phyloP scores from a whole-genome alignment of 352 stramenopile genomes.

The Phytophthora litchii region DNA sequence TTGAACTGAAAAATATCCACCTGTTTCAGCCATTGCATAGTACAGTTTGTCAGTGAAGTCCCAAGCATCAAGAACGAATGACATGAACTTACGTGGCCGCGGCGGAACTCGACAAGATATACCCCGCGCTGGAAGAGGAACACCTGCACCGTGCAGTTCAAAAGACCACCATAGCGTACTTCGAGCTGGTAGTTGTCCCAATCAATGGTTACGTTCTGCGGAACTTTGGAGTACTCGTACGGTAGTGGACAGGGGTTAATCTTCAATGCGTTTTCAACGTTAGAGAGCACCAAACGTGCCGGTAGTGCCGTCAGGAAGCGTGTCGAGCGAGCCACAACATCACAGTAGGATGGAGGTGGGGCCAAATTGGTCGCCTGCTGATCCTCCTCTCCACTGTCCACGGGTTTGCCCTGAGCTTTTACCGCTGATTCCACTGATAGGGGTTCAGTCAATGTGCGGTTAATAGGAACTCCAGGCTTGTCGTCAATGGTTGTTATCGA shows the following conservation, averaged over 20 bases:
- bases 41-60: conserved; percentile 13
- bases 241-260: conserved; percentile 50
- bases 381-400: conserved; percentile 7
- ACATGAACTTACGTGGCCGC: conserved; percentile 60
- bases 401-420: conserved; percentile 1
- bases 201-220: conserved; percentile 64
- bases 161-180: conserved; percentile 59
- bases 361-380: conserved; percentile 7
- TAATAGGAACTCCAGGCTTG: conserved; percentile 18
- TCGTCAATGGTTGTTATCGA: conserved; percentile 12
- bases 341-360: conserved; percentile 56
- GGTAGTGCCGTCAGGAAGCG: conserved; percentile 74
- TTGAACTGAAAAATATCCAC: conserved; percentile 90
- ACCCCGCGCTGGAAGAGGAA: conserved; percentile 83
- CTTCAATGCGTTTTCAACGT: conserved; percentile 63
- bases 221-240: conserved; percentile 48
- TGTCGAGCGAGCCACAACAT: conserved; percentile 74
- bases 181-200: conserved; percentile 81
- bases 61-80: not conserved
- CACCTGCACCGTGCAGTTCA: conserved; percentile 81
- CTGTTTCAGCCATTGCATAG: conserved; percentile 32
- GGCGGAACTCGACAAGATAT: conserved; percentile 83
- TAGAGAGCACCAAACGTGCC: conserved; percentile 66
- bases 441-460: conserved; percentile 24
- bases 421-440: conserved; percentile 6